Base-by-base conservation (phyloP, 2,329 filamentous ascomycete species). In the Pestalotiopsis sp. region DNA sequence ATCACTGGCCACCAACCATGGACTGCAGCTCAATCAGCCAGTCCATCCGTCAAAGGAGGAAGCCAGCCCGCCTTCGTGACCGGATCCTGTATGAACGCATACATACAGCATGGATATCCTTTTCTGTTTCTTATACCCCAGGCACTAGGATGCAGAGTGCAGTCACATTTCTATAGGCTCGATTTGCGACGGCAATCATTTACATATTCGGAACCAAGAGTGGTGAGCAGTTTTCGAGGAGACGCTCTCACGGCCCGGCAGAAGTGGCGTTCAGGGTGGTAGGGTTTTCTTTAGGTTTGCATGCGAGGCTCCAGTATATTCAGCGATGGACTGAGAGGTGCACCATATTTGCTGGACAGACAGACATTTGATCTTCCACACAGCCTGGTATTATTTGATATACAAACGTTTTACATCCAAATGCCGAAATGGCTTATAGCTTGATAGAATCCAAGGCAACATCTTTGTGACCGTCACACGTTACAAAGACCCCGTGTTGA, bases 1-100 rank as follows among this genome's bases (percentile, higher is more conserved):
- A 84, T 88, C 90, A 73, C 84, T 89, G 39, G 89, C 88, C 20
- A 87, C 90, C 74, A 87, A 84, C 66, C 87, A 88, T 13, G 89
- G 89, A 36, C 80, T 91, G 65, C 81, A 83, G 70, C 82, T 81
- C 13, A 78, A 80, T 56, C 81, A 81, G n/a, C n/a, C 45, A 23
- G 45, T 36, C 31, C 17, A 52, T 5, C 45, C 17, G 72, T 68
- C 74, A 25, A 83, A 83, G 73, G 79, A 83, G 57, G 84, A 84
- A 66, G 41, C 74, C 57, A 73, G 70, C 56, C 69, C 70, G 39
- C 72, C 65, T 20, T 72, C 41, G 68, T 65, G 49, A 67, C 25
- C 17, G 25, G 49, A 63, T 41, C 27, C 41, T 66, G n/a, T 70
- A n/a, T 36, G 27, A 39, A 20, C 36, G 27, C 20, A 20, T 62